phyloP scores from a whole-genome alignment of 495 filamentous ascomycete genomes.

The Daldinia grandis region DNA sequence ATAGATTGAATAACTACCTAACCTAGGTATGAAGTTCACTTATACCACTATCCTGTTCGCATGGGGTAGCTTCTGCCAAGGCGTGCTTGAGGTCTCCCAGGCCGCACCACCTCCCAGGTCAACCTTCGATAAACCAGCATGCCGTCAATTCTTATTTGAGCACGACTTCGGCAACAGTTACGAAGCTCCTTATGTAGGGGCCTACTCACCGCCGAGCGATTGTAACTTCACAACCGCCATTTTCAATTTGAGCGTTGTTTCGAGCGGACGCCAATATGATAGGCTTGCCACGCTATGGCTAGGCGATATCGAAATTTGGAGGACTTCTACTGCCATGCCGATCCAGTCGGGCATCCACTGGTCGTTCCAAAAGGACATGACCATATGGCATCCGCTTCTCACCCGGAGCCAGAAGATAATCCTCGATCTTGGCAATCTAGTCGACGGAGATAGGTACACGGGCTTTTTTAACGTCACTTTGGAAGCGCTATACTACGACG shows the following conservation, averaged over 20 bases:
- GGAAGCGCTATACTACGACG: slow-evolving; percentile 77
- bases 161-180: slow-evolving; percentile 82
- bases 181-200: slow-evolving; percentile 80
- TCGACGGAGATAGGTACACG: slow-evolving; percentile 76
- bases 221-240: slow-evolving; percentile 81
- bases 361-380: slow-evolving; percentile 88
- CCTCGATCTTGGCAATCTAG: slow-evolving; percentile 83
- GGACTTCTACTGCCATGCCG: slow-evolving; percentile 89
- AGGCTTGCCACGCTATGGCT: slow-evolving; percentile 82
- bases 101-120: slow-evolving; percentile 36
- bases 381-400: slow-evolving; percentile 74
- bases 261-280: slow-evolving; percentile 80
- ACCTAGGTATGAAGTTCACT: slow-evolving; percentile 1
- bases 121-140: slow-evolving; percentile 23
- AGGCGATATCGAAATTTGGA: slow-evolving; percentile 81
- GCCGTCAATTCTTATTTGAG: slow-evolving; percentile 63
- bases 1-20: too few relatives aligned
- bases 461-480: slow-evolving; percentile 83
- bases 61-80: slow-evolving; percentile 17
- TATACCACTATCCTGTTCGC: slow-evolving; percentile 9
- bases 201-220: slow-evolving; percentile 70
- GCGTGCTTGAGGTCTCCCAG: slow-evolving; percentile 40
- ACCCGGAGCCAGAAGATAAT: slow-evolving; percentile 74
- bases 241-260: slow-evolving; percentile 84
- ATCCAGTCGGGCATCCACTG: slow-evolving; percentile 72